These are phyloP conservation scores for Phlebiopsis gigantea DNA, from an alignment of 768 basidiomycete genomes.

Conservation along the genomic window DNA sequence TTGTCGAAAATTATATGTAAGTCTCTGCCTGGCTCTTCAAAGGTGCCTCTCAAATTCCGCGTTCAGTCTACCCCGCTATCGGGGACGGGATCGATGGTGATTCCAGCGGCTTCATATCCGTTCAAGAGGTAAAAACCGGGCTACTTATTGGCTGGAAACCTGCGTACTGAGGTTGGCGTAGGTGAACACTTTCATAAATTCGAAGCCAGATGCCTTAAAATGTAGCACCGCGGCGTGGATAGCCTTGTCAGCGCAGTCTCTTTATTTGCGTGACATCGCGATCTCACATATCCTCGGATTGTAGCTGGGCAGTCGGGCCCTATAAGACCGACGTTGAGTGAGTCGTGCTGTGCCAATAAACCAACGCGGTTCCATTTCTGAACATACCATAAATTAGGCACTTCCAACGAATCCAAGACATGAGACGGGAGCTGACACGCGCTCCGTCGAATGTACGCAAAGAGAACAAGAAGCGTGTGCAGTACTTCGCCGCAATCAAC, in stretches of 20 bases:
- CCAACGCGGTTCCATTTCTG: background rate
- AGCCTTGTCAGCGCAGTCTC: slow-evolving; percentile 13
- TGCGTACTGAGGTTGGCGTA: background rate
- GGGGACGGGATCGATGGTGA: slow-evolving; percentile 12
- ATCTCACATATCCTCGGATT: background rate
- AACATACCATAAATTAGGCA: background rate
- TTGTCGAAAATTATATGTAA: slow-evolving; percentile 12
- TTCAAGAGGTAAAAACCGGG: slow-evolving; percentile 6
- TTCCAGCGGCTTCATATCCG: slow-evolving; percentile 11
- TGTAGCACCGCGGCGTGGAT: slow-evolving; percentile 24
- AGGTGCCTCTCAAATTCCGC: background rate
- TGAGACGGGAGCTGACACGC: background rate
- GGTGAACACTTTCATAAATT: slow-evolving; percentile 15
- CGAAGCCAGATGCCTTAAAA: slow-evolving; percentile 11
- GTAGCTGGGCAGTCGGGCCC: slow-evolving; percentile 26
- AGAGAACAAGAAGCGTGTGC: slow-evolving; percentile 9
- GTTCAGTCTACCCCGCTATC: slow-evolving; percentile 10
- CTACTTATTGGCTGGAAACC: background rate
- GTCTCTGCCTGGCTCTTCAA: background rate
- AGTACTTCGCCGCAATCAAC: slow-evolving; percentile 6
- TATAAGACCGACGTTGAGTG: slow-evolving; percentile 24
- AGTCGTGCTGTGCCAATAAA: background rate
- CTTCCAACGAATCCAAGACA: background rate
- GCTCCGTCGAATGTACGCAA: background rate
- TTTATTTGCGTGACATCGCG: background rate